Evolutionary conservation across 192 early-diverging fungal genomes (phyloP).

Genomic region (Coemansia sp.): DNA sequence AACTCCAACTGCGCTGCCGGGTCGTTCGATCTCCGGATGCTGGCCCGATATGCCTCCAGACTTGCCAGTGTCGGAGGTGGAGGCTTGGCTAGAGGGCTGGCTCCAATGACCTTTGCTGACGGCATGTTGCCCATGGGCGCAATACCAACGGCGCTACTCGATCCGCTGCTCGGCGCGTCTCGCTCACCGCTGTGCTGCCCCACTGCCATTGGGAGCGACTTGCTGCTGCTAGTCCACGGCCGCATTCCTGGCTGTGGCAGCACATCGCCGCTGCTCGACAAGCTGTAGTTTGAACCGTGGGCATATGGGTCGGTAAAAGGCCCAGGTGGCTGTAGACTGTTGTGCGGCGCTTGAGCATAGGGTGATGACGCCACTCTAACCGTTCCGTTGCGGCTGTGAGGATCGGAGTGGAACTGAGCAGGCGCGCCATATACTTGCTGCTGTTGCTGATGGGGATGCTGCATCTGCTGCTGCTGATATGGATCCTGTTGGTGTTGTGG

Average conservation of each 20-base stretch:
- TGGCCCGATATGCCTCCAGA: slow-evolving; percentile 49
- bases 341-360: slow-evolving; percentile 3
- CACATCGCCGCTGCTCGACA: slow-evolving; percentile 38
- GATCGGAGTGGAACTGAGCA: slow-evolving; percentile 12
- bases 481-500: slow-evolving; percentile 18
- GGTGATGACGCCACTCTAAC: slow-evolving; percentile 9
- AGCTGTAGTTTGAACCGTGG: slow-evolving; percentile 24
- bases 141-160: slow-evolving; percentile 44
- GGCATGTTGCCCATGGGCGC: slow-evolving; percentile 38
- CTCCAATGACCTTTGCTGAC: slow-evolving; percentile 21
- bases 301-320: neutral
- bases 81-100: slow-evolving; percentile 26
- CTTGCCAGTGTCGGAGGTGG: slow-evolving; percentile 45
- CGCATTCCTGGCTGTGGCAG: slow-evolving; percentile 31
- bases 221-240: slow-evolving; percentile 49
- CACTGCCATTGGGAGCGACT: slow-evolving; percentile 37
- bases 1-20: slow-evolving; percentile 79
- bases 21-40: slow-evolving; percentile 65
- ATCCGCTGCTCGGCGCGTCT: slow-evolving; percentile 41
- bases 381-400: slow-evolving; percentile 5
- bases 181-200: slow-evolving; percentile 29
- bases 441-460: neutral
- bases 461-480: neutral
- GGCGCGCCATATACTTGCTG: slow-evolving; percentile 13
- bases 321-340: neutral